phyloP scores from a whole-genome alignment of 1,139 yeast genomes.

The Suhomyces bribrorum region DNA sequence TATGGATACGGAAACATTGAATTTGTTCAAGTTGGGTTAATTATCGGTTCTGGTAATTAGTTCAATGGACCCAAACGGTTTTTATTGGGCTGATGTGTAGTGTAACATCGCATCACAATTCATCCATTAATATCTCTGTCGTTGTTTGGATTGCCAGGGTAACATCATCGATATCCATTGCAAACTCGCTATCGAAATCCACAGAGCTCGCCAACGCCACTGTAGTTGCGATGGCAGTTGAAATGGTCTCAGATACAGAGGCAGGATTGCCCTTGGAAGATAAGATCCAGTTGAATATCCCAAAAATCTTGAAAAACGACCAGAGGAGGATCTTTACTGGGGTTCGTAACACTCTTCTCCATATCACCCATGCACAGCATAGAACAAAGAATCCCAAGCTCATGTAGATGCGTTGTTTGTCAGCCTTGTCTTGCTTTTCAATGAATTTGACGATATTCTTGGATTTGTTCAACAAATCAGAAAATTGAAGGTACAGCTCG shows the following conservation, averaged over 20 bases:
- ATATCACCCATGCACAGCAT: constrained; percentile 63
- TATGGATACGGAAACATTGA: too few relatives aligned
- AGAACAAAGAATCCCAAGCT: constrained; percentile 57
- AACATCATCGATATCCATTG: constrained; percentile 13
- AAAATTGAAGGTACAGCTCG: constrained; percentile 53
- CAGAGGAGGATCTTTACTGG: constrained; percentile 62
- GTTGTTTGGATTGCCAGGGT: constrained; percentile 7
- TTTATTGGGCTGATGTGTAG: too few relatives aligned
- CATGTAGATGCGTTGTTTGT: constrained; percentile 58
- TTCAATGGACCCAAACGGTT: too few relatives aligned
- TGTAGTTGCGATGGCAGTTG: constrained; percentile 1
- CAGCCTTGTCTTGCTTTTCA: constrained; percentile 67
- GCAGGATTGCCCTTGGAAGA: background rate
- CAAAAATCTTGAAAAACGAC: constrained; percentile 52
- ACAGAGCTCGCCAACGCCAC: constrained; percentile 2
- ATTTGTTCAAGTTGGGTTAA: too few relatives aligned
- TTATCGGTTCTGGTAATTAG: too few relatives aligned
- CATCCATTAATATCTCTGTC: constrained; percentile 15
- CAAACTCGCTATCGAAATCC: constrained; percentile 15
- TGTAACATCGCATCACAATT: too few relatives aligned
- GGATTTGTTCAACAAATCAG: constrained; percentile 55
- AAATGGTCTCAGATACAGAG: background rate
- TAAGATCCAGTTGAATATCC: constrained; percentile 32
- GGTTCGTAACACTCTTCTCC: constrained; percentile 59
- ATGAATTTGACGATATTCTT: constrained; percentile 59